Evolutionary conservation across 2,329 filamentous ascomycete genomes (phyloP).

Genomic region (Pseudopithomyces chartarum): DNA sequence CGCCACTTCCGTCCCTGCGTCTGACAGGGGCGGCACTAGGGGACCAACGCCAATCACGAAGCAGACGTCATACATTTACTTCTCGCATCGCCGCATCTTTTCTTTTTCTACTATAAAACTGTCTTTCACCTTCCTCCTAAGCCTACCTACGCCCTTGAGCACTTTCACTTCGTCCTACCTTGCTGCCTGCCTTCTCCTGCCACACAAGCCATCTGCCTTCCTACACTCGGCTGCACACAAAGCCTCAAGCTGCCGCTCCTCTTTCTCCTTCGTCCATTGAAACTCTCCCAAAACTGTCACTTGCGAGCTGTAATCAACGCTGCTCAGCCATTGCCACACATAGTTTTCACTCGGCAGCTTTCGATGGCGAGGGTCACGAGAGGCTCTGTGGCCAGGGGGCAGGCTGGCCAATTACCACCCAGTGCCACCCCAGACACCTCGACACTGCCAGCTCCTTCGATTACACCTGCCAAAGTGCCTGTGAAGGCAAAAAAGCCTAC

Average conservation of each 20-base stretch:
- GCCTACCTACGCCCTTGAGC: too few relatives aligned
- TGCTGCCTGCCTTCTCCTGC: neutral
- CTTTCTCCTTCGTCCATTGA: neutral
- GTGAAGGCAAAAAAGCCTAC: conserved; percentile 3
- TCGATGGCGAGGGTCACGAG: conserved; percentile 40
- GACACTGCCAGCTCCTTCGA: conserved; percentile 51
- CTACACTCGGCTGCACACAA: neutral
- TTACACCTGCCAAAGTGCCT: conserved; percentile 37
- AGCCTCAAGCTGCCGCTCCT: conserved; percentile 17
- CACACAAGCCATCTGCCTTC: too few relatives aligned
- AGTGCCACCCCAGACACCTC: conserved; percentile 28
- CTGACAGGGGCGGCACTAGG: conserved; percentile 21
- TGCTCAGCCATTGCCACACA: neutral
- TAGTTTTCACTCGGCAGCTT: neutral
- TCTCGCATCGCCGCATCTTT: conserved; percentile 11
- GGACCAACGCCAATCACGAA: conserved; percentile 28
- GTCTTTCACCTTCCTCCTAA: neutral
- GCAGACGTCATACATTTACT: conserved; percentile 37
- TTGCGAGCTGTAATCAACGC: neutral
- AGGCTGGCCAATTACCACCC: conserved; percentile 13
- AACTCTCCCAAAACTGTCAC: neutral
- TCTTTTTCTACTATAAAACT: neutral
- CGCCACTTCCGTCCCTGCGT: conserved; percentile 26
- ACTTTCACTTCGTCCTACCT: too few relatives aligned
- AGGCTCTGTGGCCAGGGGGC: conserved; percentile 26